These are phyloP conservation scores for Chaetomidium leptoderma DNA, from an alignment of 495 filamentous ascomycete genomes.

Conservation along the genomic window DNA sequence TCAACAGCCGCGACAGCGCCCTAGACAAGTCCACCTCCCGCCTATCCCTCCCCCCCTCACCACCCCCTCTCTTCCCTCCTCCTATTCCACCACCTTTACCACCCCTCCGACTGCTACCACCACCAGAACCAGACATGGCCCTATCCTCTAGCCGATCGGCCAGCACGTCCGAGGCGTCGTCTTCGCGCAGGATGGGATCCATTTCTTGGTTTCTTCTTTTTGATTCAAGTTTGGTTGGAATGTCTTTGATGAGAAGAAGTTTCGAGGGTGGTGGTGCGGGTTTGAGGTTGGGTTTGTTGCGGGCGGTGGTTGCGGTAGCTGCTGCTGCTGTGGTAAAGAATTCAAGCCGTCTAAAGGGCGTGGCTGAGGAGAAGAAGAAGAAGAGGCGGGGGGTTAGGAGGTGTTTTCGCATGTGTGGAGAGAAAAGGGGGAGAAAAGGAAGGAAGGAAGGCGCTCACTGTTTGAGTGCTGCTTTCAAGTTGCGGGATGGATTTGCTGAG, in stretches of 20 bases:
- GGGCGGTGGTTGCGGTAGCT: neutral
- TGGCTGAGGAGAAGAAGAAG: no score
- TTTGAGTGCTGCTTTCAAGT: neutral
- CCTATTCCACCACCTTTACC: conserved; percentile 9
- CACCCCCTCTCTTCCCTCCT: conserved; percentile 17
- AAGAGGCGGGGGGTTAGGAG: neutral
- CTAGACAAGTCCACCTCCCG: conserved; percentile 72
- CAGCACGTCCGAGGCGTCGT: neutral
- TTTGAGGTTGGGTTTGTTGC: no score
- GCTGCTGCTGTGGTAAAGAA: neutral
- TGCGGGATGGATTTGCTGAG: neutral
- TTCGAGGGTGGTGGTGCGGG: no score
- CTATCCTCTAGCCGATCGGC: conserved; percentile 12
- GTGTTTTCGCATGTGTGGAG: neutral
- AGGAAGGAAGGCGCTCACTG: neutral
- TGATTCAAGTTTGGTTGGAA: no score
- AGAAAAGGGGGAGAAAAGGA: neutral
- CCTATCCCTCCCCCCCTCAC: conserved; percentile 31
- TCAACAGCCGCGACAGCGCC: conserved; percentile 69
- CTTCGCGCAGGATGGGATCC: neutral
- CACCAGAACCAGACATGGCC: neutral
- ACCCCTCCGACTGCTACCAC: neutral
- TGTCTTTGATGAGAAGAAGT: no score
- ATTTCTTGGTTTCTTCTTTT: neutral
- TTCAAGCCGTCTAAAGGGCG: no score